Percentiles rank a stretch among this genome's conserved stretches.
Evolutionary conservation across 2,329 filamentous ascomycete species (phyloP).

Genomic region (Lithohypha guttulata): DNA sequence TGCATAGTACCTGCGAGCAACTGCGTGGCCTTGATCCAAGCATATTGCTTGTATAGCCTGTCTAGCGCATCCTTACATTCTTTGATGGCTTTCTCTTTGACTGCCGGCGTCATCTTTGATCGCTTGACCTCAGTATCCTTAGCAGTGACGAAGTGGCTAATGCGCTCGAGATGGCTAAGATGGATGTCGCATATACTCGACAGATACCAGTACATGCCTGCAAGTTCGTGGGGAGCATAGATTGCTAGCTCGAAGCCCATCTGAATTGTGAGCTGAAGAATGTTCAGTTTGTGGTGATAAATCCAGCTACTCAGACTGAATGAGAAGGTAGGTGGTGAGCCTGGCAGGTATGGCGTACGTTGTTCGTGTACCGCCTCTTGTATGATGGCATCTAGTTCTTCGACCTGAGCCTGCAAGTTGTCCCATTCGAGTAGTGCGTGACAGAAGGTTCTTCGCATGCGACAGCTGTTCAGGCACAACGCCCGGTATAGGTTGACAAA

Average conservation of each 20-base stretch:
- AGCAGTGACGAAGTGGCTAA: conserved; percentile 51
- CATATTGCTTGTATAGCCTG: conserved; percentile 46
- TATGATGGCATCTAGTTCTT: conserved; percentile 62
- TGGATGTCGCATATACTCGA: conserved; percentile 60
- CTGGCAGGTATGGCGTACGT: conserved; percentile 41
- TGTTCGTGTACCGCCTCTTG: conserved; percentile 51
- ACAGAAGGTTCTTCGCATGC: conserved; percentile 77
- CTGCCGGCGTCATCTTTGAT: conserved; percentile 9
- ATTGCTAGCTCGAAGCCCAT: conserved; percentile 89
- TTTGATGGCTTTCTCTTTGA: conserved; percentile 11
- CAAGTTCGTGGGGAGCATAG: conserved; percentile 75
- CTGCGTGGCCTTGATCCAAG: conserved; percentile 54
- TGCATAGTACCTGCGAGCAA: conserved; percentile 42
- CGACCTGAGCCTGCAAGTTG: conserved; percentile 63
- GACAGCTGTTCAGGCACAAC: conserved; percentile 80
- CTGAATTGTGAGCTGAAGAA: conserved; percentile 79
- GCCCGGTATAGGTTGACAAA: conserved; percentile 78
- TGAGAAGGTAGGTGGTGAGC: conserved; percentile 47
- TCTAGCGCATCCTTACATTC: conserved; percentile 29
- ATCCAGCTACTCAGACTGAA: conserved; percentile 79
- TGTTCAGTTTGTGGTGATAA: conserved; percentile 77
- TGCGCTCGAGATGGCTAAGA: conserved; percentile 59
- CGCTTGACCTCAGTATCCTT: conserved; percentile 22
- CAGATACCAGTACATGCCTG: conserved; percentile 85
- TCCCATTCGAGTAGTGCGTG: conserved; percentile 80